Percentiles rank a stretch among this genome's conserved stretches.
Evolutionary conservation across 2,329 filamentous ascomycete genomes (phyloP).

Genomic region (Mycogone perniciosa): DNA sequence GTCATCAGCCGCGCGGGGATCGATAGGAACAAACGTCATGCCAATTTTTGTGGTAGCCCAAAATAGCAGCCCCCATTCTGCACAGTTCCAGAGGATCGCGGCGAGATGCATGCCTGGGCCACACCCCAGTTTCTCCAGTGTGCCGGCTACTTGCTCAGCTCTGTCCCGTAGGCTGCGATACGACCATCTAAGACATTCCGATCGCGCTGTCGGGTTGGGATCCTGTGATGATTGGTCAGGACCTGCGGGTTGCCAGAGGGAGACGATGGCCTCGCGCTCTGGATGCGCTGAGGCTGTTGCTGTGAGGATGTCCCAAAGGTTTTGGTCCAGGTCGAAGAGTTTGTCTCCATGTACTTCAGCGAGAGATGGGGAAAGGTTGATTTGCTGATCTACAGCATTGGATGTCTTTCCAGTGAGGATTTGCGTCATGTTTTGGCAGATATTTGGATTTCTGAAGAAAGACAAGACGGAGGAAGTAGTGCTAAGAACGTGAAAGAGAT

Average conservation of each 20-base stretch:
- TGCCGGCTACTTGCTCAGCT: slow-evolving; percentile 21
- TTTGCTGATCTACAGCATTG: too few relatives aligned
- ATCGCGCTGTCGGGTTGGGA: slow-evolving; percentile 1
- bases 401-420: too few relatives aligned
- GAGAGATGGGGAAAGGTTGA: slow-evolving; percentile 8
- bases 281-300: slow-evolving; percentile 23
- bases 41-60: slow-evolving; percentile 31
- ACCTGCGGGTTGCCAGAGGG: slow-evolving; percentile 26
- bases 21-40: slow-evolving; percentile 30
- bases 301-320: slow-evolving; percentile 29
- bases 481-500: too few relatives aligned
- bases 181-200: slow-evolving; percentile 24
- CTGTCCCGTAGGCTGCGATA: slow-evolving; percentile 22
- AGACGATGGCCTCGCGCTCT: slow-evolving; percentile 30
- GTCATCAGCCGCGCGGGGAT: slow-evolving; percentile 23
- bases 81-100: slow-evolving; percentile 30
- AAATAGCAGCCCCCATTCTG: slow-evolving; percentile 33
- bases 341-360: slow-evolving; percentile 25
- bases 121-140: slow-evolving; percentile 19
- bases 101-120: slow-evolving; percentile 25
- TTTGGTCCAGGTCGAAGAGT: slow-evolving; percentile 22
- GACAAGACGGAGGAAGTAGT: too few relatives aligned
- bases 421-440: too few relatives aligned
- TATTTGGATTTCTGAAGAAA: too few relatives aligned
- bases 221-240: slow-evolving; percentile 1